Evolutionary conservation across 495 filamentous ascomycete genomes (phyloP).

Genomic region (Trichoderma asperelloides): DNA sequence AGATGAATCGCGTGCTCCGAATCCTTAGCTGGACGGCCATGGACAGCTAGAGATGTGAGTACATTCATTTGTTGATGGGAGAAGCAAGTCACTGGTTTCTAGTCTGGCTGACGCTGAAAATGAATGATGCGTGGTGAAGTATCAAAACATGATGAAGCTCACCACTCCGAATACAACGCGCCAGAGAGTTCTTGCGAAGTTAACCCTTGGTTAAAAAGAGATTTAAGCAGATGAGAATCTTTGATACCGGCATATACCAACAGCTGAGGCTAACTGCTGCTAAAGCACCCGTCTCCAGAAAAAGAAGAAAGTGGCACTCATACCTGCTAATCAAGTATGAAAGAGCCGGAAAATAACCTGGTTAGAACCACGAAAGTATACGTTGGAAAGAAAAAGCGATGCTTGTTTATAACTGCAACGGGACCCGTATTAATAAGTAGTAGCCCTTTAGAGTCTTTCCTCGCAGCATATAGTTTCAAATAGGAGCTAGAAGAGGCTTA

Average conservation of each 20-base stretch:
- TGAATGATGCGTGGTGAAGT: not conserved
- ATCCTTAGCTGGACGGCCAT: constrained; percentile 21
- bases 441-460: not conserved
- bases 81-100: not conserved
- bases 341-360: not conserved
- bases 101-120: constrained; percentile 8
- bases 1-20: constrained; percentile 38
- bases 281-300: not conserved
- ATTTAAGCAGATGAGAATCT: constrained; percentile 58
- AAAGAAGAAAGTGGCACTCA: not conserved
- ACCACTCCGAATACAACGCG: not conserved
- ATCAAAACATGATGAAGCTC: too few relatives aligned
- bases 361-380: not conserved
- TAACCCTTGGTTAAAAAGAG: constrained; percentile 21
- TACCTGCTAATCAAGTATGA: not conserved
- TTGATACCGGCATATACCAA: constrained; percentile 35
- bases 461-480: not conserved
- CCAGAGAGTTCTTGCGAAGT: constrained; percentile 52
- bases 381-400: not conserved
- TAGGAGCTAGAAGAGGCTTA: too few relatives aligned
- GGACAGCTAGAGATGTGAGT: constrained; percentile 33
- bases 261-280: constrained; percentile 36
- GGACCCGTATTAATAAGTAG: not conserved
- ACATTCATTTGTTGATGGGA: not conserved
- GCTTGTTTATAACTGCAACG: not conserved